Base-by-base conservation (phyloP, 331 rosid genomes). In the Arachis monticola region DNA sequence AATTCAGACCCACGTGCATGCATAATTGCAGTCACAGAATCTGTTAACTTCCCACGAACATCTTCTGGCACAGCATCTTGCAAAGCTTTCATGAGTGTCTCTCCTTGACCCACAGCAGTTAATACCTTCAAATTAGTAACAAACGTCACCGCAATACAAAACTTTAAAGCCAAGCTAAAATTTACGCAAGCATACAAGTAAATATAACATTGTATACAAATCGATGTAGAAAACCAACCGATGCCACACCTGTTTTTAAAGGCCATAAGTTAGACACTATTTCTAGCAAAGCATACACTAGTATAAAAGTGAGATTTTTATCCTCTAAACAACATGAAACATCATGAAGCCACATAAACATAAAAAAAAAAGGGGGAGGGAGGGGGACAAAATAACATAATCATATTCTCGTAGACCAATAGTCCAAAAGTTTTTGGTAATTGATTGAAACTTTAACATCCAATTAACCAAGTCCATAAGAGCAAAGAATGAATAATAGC, bases 51-150 rank as follows among this genome's bases (percentile, higher is more conserved):
- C 58, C 86, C 97, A 50, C 99, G 87, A 66, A 95, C 96, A 88
- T 95, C 97, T 79, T 90, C 97, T 1, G 99, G 97, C 76, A 95
- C 97, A 55, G 96, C 97, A 86, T 83, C 93, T 78, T 95, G 84
- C 79, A 92, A 81, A 85, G 99, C 97, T 63, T 87, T 85, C 88
- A 80, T 63, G 69, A 95, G 68, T 10, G 97, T 92, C 86, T 90
- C 96, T 70, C 99, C 99, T 81, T 76, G 89, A 83, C 76, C 85
- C 75, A 95, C 84, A 35, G 97, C 97, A 83, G 90, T 69, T 87
- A 92, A 82, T 65, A 88, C 97, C 99, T 95, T 86, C 64, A 76
- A 60, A 63, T 78, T 72, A 56, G 55, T 48, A 52, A 12, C 60
- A 35, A 67, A 38, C 40, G 65, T 70, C 69, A 83, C 14, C 42